Evolutionary conservation across 192 early-diverging fungal species (phyloP).

Genomic region (Podila epicladia): DNA sequence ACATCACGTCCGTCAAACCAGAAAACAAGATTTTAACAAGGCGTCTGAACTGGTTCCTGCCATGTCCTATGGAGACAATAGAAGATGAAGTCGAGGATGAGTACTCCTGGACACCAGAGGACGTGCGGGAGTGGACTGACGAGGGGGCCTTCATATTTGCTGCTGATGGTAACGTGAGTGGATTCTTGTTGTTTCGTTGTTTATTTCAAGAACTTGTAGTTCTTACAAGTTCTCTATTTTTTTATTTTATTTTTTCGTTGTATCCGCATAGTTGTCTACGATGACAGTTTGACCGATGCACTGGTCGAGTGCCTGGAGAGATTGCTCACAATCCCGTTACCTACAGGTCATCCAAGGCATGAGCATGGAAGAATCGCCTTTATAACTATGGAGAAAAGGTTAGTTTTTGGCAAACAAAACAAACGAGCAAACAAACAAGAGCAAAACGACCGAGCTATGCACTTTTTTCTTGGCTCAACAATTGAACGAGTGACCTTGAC

Average conservation of each 20-base stretch:
- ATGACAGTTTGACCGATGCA: constrained; percentile 38
- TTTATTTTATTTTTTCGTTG: background rate
- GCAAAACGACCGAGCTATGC: background rate
- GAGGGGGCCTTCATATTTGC: constrained; percentile 38
- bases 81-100: background rate
- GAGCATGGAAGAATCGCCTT: constrained; percentile 24
- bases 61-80: constrained; percentile 6
- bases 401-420: background rate
- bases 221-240: background rate
- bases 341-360: constrained; percentile 17
- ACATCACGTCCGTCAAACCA: background rate
- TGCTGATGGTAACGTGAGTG: constrained; percentile 22
- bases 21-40: background rate
- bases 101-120: constrained; percentile 17
- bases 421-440: background rate
- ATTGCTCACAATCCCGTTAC: constrained; percentile 19
- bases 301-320: constrained; percentile 28
- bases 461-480: background rate
- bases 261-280: constrained; percentile 25
- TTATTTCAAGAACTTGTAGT: background rate
- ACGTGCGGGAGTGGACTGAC: constrained; percentile 17
- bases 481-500: background rate
- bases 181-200: background rate
- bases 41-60: constrained; percentile 35
- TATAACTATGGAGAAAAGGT: constrained; percentile 47